A percentile compares a stretch with the other conserved stretches of the same genome.
Evolutionary conservation across 441 rosid genomes (phyloP).

Genomic region (Gossypium trilobum): DNA sequence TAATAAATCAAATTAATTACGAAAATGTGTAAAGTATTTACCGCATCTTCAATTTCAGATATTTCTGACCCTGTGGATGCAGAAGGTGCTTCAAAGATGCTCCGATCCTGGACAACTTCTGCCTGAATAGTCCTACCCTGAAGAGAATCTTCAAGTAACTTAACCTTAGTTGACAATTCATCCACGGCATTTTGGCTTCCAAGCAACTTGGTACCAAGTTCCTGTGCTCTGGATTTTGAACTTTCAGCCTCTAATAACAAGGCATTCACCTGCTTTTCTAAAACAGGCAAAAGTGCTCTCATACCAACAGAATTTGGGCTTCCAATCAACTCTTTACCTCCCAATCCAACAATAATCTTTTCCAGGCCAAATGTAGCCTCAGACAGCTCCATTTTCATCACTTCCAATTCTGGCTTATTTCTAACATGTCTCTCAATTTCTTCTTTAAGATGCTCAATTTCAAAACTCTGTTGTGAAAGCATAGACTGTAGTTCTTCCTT

Average conservation of each 20-base stretch:
- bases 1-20: neutral
- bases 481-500: slow-evolving; percentile 49
- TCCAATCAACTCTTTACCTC: slow-evolving; percentile 33
- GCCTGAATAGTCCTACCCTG: slow-evolving; percentile 40
- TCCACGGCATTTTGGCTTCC: slow-evolving; percentile 61
- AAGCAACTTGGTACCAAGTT: slow-evolving; percentile 50
- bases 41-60: slow-evolving; percentile 81
- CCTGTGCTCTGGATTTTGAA: slow-evolving; percentile 53
- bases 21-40: slow-evolving; percentile 19
- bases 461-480: slow-evolving; percentile 40
- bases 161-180: slow-evolving; percentile 51
- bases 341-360: slow-evolving; percentile 40
- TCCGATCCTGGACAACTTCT: slow-evolving; percentile 61
- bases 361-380: slow-evolving; percentile 48
- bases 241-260: slow-evolving; percentile 50
- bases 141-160: slow-evolving; percentile 54
- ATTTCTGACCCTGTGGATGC: slow-evolving; percentile 62
- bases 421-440: slow-evolving; percentile 29
- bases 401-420: slow-evolving; percentile 35
- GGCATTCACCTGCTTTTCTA: slow-evolving; percentile 47
- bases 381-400: slow-evolving; percentile 41
- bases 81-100: slow-evolving; percentile 60
- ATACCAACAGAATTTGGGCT: slow-evolving; percentile 34
- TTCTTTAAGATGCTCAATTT: slow-evolving; percentile 52
- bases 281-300: slow-evolving; percentile 35